phyloP scores from a whole-genome alignment of 805 yeast species.

The Kuraishia cidri region DNA sequence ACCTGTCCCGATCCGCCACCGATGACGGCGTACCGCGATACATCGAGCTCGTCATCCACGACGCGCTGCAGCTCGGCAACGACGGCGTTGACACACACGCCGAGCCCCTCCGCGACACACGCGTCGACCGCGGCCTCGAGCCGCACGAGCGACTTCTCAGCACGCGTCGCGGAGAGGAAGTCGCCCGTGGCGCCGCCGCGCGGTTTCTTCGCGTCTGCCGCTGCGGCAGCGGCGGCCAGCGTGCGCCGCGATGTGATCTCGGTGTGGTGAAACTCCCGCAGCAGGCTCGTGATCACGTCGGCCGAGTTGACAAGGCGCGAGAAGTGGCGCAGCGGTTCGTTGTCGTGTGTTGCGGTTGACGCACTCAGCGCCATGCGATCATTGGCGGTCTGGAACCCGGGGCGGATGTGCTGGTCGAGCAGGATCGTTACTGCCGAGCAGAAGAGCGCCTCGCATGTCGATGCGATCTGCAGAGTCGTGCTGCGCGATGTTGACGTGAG shows the following conservation, averaged over 20 bases:
- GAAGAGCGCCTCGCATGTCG: constrained; percentile 50
- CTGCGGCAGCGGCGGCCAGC: too few relatives aligned
- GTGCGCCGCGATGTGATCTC: constrained; percentile 61
- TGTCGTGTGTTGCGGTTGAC: constrained; percentile 26
- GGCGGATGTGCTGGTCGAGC: constrained; percentile 67
- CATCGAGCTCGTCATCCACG: constrained; percentile 11
- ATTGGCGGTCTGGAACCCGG: constrained; percentile 81
- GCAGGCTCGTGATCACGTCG: constrained; percentile 86
- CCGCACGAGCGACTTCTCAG: constrained; percentile 48
- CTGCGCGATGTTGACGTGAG: too few relatives aligned
- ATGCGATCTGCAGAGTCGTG: constrained; percentile 26
- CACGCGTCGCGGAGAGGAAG: constrained; percentile 68
- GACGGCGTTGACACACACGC: constrained; percentile 84
- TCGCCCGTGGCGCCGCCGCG: constrained; percentile 53
- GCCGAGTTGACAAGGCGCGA: constrained; percentile 90
- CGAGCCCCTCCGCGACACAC: constrained; percentile 87
- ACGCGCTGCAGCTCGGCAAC: constrained; percentile 55
- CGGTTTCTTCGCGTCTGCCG: too few relatives aligned
- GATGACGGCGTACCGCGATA: constrained; percentile 47
- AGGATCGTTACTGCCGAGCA: constrained; percentile 53
- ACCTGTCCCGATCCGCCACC: too few relatives aligned
- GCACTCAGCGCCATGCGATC: constrained; percentile 61
- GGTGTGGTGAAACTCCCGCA: constrained; percentile 82
- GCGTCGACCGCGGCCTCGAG: constrained; percentile 80
- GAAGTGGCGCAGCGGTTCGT: constrained; percentile 75